Percentiles rank a stretch among this genome's conserved stretches.
Evolutionary conservation across 2,329 filamentous ascomycete genomes (phyloP).

Genomic region (Didymella glomerata): DNA sequence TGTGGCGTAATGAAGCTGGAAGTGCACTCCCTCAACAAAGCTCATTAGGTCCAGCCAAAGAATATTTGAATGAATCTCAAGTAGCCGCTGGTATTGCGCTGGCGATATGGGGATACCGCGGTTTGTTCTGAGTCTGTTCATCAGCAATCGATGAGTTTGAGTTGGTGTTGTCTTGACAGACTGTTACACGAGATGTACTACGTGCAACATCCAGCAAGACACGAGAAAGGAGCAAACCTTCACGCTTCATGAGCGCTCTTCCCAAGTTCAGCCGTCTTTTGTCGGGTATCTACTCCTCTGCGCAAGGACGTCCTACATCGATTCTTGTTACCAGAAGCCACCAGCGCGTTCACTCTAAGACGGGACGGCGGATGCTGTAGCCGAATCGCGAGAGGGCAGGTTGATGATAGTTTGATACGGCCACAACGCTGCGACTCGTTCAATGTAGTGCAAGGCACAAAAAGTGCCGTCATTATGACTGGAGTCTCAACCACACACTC

Average conservation of each 20-base stretch:
- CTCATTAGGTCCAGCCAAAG: no score
- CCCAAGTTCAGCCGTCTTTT: background rate
- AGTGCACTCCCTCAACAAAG: background rate
- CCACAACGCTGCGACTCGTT: background rate
- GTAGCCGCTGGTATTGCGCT: background rate
- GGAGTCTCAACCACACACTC: background rate
- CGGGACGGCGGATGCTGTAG: background rate
- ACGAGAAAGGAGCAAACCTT: background rate
- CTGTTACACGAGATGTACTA: slow-evolving; percentile 2
- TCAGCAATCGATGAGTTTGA: background rate
- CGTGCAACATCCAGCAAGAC: background rate
- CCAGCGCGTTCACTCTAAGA: background rate
- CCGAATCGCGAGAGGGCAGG: background rate
- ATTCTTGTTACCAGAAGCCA: background rate
- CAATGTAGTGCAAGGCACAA: background rate
- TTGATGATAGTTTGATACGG: background rate
- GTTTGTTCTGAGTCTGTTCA: background rate
- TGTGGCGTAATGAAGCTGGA: background rate
- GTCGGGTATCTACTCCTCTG: background rate
- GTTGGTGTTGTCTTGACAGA: background rate
- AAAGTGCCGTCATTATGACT: background rate
- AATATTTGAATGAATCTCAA: background rate
- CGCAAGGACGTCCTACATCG: background rate
- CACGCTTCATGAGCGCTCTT: background rate
- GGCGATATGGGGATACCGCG: no score